Evolutionary conservation across 257 asterid species (phyloP).

Genomic region (Nicotiana tabacum): DNA sequence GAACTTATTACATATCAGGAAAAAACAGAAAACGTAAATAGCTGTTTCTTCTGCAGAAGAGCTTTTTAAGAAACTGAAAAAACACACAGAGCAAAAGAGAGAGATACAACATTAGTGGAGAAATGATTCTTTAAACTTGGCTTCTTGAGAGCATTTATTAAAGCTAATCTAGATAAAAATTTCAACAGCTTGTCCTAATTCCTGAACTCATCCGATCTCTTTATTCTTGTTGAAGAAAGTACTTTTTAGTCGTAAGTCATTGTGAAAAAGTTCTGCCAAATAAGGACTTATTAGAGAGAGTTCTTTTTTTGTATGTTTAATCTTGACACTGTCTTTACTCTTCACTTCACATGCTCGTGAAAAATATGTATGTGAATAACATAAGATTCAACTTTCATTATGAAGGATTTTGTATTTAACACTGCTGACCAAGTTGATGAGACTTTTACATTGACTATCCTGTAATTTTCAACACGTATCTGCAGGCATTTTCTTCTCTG

Average conservation of each 20-base stretch:
- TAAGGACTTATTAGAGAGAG: neutral
- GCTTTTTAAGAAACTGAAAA: neutral
- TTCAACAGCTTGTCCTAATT: neutral
- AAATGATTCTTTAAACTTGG: neutral
- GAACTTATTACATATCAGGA: neutral
- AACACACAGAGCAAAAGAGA: neutral
- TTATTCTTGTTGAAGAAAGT: neutral
- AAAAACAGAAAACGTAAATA: neutral
- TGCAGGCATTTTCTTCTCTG: slow-evolving; percentile 95
- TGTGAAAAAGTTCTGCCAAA: neutral
- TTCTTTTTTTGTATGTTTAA: neutral
- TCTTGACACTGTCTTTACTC: neutral
- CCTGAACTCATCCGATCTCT: neutral
- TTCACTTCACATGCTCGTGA: neutral
- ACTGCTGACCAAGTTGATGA: neutral
- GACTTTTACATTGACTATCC: neutral
- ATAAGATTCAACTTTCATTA: neutral
- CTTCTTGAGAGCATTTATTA: neutral
- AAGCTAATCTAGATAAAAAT: neutral
- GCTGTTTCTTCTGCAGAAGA: neutral
- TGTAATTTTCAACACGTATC: slow-evolving; percentile 1
- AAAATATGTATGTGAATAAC: slow-evolving; percentile 3
- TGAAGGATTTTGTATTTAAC: neutral
- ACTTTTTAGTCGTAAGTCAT: neutral
- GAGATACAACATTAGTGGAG: neutral